Evolutionary conservation across 83 land plant species (phyloP), one percentile per base, ranked within the genome.

Genomic region (Isoetes engelmannii): DNA sequence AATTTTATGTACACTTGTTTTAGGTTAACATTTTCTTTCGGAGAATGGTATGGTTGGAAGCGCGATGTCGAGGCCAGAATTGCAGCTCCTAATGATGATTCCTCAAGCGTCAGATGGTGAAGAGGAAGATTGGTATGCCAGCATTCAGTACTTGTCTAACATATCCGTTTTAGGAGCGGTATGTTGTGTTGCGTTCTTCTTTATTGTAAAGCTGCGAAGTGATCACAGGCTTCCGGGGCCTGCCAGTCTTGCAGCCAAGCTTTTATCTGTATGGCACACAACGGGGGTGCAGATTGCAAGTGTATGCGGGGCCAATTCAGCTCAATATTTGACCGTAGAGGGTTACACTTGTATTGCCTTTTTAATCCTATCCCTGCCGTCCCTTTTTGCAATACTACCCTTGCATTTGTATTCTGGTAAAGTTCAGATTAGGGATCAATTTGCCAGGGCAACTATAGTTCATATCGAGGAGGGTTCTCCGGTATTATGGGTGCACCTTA

Each of bases 221-320:
- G 96, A 90, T 65, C 96, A 87, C 80, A 83, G 77, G 18, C 61
- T 87, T 4, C 96, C 96, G 0, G 89, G 92, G 4, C 87, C 85
- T 18, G 17, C 85, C 53, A 85, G 79, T 45, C 72, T 90, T n/a
- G 47, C 47, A 12, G 17, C 87, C 50, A 90, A 90, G 79, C 87
- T 90, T 28, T 80, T 87, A 47, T 83, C 96, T 5, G 92, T 85
- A 37, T 85, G 88, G 89, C 87, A 84, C 58, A 83, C 96, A 57
- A 85, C 96, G 6, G 69, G 84, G 28, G 77, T 72, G 63, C 89
- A 90, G 75, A 86, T 90, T 61, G 89, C 92, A 18, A 74, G 76
- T 48, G 85, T 84, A 57, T 87, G 87, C 61, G 96, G 96, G 4
- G 96, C 96, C 13, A 90, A 90, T 63, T 89, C 96, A n/a, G 85